phyloP scores from a whole-genome alignment of 495 filamentous ascomycete genomes.

The Penicillium pancosmium region DNA sequence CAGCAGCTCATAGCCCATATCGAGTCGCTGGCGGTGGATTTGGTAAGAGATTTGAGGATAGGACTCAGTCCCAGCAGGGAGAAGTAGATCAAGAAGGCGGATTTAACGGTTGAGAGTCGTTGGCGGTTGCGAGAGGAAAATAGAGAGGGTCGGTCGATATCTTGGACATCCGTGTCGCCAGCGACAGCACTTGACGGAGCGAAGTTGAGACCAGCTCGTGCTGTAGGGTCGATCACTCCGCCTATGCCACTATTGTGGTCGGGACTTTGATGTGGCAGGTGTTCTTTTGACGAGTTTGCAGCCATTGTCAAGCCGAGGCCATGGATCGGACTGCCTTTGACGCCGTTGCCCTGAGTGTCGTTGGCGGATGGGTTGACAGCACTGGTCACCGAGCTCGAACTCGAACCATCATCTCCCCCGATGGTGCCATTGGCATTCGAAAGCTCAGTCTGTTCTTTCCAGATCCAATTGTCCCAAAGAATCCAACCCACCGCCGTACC shows the following conservation, averaged over 20 bases:
- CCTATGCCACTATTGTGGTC: conserved; percentile 18
- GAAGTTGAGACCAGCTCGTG: conserved; percentile 15
- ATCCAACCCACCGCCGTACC: conserved; percentile 88
- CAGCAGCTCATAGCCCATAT: conserved; percentile 97
- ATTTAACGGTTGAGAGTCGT: conserved; percentile 77
- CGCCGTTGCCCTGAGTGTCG: conserved; percentile 24
- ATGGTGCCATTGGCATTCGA: conserved; percentile 35
- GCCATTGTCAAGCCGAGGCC: conserved; percentile 53
- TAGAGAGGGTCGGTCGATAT: conserved; percentile 29
- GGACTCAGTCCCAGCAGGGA: conserved; percentile 87
- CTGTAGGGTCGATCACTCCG: conserved; percentile 4
- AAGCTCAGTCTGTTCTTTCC: conserved; percentile 57
- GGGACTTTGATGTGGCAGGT: conserved; percentile 26
- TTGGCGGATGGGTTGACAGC: conserved; percentile 34
- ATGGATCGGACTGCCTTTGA: conserved; percentile 39
- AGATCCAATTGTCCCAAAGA: conserved; percentile 87
- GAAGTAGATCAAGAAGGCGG: conserved; percentile 90
- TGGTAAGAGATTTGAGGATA: conserved; percentile 91
- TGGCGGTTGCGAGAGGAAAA: conserved; percentile 66
- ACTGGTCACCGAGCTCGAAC: conserved; percentile 48
- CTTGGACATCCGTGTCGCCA: conserved; percentile 19
- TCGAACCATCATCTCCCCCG: conserved; percentile 49
- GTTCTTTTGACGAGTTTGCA: conserved; percentile 30
- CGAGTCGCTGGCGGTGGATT: conserved; percentile 83
- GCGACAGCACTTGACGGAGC: conserved; percentile 11